Base-by-base conservation (phyloP, 176 grass and related monocot genomes). In the Oryza meyeriana region DNA sequence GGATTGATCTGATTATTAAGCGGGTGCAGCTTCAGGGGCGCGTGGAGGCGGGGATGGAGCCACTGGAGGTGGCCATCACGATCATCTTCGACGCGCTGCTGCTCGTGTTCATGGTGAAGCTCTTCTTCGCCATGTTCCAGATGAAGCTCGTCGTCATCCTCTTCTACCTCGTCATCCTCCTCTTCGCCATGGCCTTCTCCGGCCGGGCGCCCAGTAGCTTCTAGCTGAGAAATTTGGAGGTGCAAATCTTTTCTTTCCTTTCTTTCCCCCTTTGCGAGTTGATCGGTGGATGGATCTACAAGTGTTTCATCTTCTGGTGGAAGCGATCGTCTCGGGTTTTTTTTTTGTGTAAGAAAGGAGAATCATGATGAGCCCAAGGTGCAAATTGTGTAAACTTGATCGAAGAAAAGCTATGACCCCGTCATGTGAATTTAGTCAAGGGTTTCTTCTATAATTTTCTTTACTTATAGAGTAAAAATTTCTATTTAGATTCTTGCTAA, bases 21-120 rank as follows among this genome's bases (percentile, higher is more conserved):
- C 12, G 42, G 45, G 71, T 35, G 68, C 76, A 20, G 42, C 55
- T 41, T 12, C 61, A 20, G 27, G 22, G 61, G 33, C 18, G 47
- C 6, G 57, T 6, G 25, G 7, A 14, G 22, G 10, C n/a, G 41
- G 17, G 16, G 68, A 91, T 81, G 79, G 89, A 91, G 83, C 88
- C 81, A 61, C 64, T 94, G 65, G 92, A 94, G 83, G 75, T 70
- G 29, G 89, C 89, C 26, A 89, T 94, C 47, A 74, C 62, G 66
- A 14, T 94, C 45, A 20, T 91, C 25, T 91, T 88, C 63, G 62
- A 94, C 55, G 92, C 86, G 45, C 86, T 94, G 67, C 74, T 94
- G 85, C 83, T 94, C 71, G 83, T 91, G 83, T 86, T 94, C 80
- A 87, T 94, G 84, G 84, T 91, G 33, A 94, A 90, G 89, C 79